phyloP scores from a whole-genome alignment of 2,329 filamentous ascomycete genomes.

The Calycina herbarum region DNA sequence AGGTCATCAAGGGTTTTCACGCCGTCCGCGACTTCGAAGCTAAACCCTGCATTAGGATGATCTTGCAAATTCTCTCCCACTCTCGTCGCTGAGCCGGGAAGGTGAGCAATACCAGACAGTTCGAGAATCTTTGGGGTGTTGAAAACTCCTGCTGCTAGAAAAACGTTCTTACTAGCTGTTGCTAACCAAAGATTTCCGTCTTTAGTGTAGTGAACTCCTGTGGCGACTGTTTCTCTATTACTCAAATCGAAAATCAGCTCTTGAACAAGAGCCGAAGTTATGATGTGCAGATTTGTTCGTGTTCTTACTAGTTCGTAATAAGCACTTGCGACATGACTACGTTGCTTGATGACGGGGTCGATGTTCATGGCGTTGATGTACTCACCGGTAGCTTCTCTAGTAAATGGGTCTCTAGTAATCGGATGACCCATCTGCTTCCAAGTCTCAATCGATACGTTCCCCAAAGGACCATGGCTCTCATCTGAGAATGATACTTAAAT shows the following conservation, averaged over 20 bases:
- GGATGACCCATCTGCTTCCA: constrained; percentile 39
- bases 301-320: constrained; percentile 18
- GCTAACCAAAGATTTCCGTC: constrained; percentile 20
- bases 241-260: constrained; percentile 56
- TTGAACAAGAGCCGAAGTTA: constrained; percentile 82
- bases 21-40: constrained; percentile 39
- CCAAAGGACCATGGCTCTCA: constrained; percentile 50
- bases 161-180: constrained; percentile 42
- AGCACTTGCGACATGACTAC: constrained; percentile 21
- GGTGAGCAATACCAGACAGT: constrained; percentile 44
- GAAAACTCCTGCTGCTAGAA: constrained; percentile 47
- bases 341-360: constrained; percentile 6
- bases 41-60: constrained; percentile 19
- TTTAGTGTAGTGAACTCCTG: constrained; percentile 18
- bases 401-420: constrained; percentile 23
- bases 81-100: constrained; percentile 51
- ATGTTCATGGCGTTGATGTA: constrained; percentile 28
- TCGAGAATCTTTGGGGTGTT: constrained; percentile 49
- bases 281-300: constrained; percentile 67
- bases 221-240: constrained; percentile 7
- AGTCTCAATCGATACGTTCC: constrained; percentile 51
- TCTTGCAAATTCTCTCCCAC: constrained; percentile 62
- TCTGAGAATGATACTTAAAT: constrained; percentile 38
- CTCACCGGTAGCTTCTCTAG: constrained; percentile 41
- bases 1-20: constrained; percentile 39